A percentile compares a stretch with the other conserved stretches of the same genome.
phyloP scores from a whole-genome alignment of 805 yeast species.

The Isabelozyma rhagii region DNA sequence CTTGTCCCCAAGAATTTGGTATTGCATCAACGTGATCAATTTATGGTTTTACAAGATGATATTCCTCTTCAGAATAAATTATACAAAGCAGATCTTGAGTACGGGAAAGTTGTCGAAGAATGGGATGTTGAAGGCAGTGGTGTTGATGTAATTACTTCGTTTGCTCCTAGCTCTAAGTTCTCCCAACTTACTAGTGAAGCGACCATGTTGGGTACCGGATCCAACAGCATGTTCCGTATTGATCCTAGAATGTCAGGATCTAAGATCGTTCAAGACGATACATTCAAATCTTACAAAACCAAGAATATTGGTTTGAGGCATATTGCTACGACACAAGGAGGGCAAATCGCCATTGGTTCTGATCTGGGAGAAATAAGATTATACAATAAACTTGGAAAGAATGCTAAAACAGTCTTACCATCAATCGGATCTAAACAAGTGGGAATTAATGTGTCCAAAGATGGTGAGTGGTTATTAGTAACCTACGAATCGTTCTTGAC shows the following conservation, averaged over 20 bases:
- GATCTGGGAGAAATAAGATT: conserved; percentile 72
- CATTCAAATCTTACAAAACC: conserved; percentile 43
- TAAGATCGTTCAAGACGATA: conserved; percentile 55
- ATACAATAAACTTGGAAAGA: conserved; percentile 67
- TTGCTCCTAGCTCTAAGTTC: conserved; percentile 71
- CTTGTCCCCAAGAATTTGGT: conserved; percentile 61
- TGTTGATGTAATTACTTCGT: conserved; percentile 45
- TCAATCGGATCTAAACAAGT: conserved; percentile 75
- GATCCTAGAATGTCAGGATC: conserved; percentile 68
- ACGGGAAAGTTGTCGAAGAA: conserved; percentile 83
- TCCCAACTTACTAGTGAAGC: conserved; percentile 72
- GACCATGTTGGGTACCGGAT: conserved; percentile 68
- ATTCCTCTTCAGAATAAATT: conserved; percentile 35
- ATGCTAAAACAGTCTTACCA: conserved; percentile 77
- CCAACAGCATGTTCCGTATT: conserved; percentile 63
- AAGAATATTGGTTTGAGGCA: conserved; percentile 52
- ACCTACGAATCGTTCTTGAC: conserved; percentile 73
- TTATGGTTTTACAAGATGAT: conserved; percentile 53
- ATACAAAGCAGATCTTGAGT: conserved; percentile 73
- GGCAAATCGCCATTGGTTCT: conserved; percentile 75
- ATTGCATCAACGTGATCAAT: conserved; percentile 73
- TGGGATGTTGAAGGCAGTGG: conserved; percentile 56
- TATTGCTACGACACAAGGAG: conserved; percentile 68
- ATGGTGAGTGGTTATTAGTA: conserved; percentile 79
- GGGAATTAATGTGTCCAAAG: conserved; percentile 69